Evolutionary conservation across 768 basidiomycete species (phyloP), one percentile per base, ranked within the genome.

Genomic region (Cystobasidium tubakii): DNA sequence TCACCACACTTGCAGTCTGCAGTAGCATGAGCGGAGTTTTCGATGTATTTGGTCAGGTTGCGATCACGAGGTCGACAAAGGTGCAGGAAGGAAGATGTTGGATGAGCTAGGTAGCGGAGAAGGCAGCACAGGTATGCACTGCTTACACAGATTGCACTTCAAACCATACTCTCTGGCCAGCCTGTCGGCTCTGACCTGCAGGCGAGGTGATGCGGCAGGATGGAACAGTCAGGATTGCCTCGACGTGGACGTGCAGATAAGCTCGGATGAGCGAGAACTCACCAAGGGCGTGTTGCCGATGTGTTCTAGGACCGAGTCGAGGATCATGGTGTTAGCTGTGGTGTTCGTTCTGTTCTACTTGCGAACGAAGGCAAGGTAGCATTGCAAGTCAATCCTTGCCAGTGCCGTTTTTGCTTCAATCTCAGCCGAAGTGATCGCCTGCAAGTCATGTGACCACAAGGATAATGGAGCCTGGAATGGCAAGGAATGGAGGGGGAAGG

Each of bases 131-230:
- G 15, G 63, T 34, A 17, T 65, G 19, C 33, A 21, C 43, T 1
- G 84, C 92, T 79, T 80, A 95, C 93, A 82, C 13, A 99, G 84
- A 81, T 95, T 96, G 82, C 95, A 98, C 80, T 88, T 87, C 31
- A 97, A 82, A 0, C 87, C 90, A 69, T 93, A 85, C 15, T 85
- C 84, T 36, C 84, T 81, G 7, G 91, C 89, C 15, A 96, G 85
- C 79, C 87, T 88, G 82, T 90, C 87, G 7, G 97, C 85, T 63
- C 91, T 86, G 76, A 99, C 69, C 69, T 71, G 69, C 25, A 86
- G 31, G 69, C 53, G 54, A 60, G 19, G 27, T 57, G 33, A 1
- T 10, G 1, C 6, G 46, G 4, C 1, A n/a, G 1, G n/a, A n/a
- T n/a, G n/a, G n/a, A n/a, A n/a, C n/a, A n/a, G n/a, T n/a, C n/a